phyloP scores from a whole-genome alignment of 1,284 basidiomycete genomes.

The Ganoderma sinense region DNA sequence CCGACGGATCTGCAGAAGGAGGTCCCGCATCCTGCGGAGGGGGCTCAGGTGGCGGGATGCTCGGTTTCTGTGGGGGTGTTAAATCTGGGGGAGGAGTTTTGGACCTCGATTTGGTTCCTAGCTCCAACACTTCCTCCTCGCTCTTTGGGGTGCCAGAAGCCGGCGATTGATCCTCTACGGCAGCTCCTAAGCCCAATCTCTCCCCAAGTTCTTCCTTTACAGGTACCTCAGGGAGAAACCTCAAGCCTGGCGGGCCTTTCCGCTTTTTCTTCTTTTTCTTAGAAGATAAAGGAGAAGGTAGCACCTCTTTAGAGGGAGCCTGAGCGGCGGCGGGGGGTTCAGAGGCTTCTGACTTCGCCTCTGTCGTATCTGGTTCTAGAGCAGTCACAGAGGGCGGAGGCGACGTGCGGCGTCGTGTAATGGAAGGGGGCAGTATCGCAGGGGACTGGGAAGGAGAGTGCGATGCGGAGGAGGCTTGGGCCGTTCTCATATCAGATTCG shows the following conservation, averaged over 20 bases:
- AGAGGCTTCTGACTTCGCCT: background rate
- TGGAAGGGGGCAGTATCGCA: constrained; percentile 11
- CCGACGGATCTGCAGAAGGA: background rate
- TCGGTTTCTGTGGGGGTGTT: background rate
- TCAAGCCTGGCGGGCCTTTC: constrained; percentile 24
- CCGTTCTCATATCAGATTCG: background rate
- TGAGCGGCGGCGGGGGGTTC: background rate
- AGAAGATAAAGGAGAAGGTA: constrained; percentile 20
- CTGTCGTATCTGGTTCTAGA: background rate
- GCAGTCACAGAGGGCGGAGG: background rate
- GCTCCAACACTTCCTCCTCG: background rate
- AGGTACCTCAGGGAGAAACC: constrained; percentile 14
- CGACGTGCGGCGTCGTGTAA: constrained; percentile 9
- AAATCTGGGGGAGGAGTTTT: background rate
- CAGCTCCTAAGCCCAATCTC: no score
- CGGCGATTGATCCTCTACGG: background rate
- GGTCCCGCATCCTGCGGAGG: background rate
- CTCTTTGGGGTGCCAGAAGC: background rate
- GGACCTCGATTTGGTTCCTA: background rate
- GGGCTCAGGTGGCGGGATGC: background rate
- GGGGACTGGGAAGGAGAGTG: constrained; percentile 5
- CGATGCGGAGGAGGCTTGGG: background rate
- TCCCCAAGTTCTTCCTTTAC: background rate
- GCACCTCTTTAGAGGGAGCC: background rate
- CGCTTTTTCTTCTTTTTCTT: constrained; percentile 20